Base-by-base conservation (phyloP, 192 early-diverging fungal genomes). In the Radiomyces spectabilis region DNA sequence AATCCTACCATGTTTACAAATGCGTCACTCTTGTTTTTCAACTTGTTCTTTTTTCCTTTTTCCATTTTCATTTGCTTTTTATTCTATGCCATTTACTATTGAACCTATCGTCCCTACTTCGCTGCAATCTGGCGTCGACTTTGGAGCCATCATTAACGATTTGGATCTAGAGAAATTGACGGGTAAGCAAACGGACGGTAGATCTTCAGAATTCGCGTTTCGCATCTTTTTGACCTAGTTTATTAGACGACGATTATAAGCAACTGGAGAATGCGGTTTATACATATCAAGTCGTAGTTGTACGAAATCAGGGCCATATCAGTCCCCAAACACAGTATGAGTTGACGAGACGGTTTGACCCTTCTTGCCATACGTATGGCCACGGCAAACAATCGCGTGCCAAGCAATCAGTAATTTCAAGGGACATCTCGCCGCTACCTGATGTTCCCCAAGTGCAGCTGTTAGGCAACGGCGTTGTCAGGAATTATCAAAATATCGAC, bases 91-190 rank as follows among this genome's bases (percentile, higher is more conserved):
- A 21, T 59, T 59, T 37, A 55, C 52, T 47, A 55, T 60, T 32
- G 33, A 60, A 44, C 57, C 52, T 29, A 21, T 66, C 39, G 21
- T 51, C 33, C 41, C 53, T 22, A 42, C 57, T n/a, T 15, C 34
- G n/a, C 21, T 47, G 32, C 64, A 66, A 53, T 44, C 47, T 7
- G 64, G 64, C n/a, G 64, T 66, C 33, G 64, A 66, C 37, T 66
- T 66, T 55, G 64, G 64, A 8, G 45, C 46, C 5, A 43, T 51
- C 13, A 45, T 56, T 5, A 26, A n/a, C 25, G 64, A 55, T 27
- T 51, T 59, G 38, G 64, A 66, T 24, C 41, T 66, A 31, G 64
- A 66, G 31, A 66, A 54, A 13, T 19, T 66, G 5, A 60, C 55
- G 38, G 53, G 64, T 66, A 60, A 66, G 31, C 9, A 18, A 21